These are phyloP conservation scores for Tuber melanosporum DNA, from an alignment of 495 filamentous ascomycete species.

Conservation along the genomic window DNA sequence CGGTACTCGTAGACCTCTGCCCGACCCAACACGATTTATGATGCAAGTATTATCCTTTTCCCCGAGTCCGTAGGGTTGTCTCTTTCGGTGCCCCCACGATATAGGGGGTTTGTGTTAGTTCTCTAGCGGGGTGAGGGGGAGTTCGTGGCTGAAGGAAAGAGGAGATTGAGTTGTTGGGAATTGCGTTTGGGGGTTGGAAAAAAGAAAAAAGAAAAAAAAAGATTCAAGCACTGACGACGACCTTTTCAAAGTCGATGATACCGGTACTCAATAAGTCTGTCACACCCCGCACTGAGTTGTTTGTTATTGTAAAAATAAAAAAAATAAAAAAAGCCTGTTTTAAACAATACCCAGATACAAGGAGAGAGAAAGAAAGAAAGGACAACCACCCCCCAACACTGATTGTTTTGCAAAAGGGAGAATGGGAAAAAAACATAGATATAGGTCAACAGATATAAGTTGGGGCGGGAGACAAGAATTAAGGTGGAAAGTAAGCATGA, in stretches of 20 bases:
- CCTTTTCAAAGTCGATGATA: background rate
- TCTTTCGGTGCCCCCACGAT: no score
- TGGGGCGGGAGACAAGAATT: background rate
- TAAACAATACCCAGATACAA: conserved; percentile 27
- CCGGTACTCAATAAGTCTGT: conserved; percentile 12
- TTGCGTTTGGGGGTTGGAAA: background rate
- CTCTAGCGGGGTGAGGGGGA: background rate
- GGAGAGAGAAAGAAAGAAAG: conserved; percentile 9
- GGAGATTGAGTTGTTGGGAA: background rate
- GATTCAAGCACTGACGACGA: background rate
- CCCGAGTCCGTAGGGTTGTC: no score
- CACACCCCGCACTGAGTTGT: background rate
- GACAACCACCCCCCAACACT: background rate
- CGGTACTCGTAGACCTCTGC: no score
- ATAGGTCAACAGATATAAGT: conserved; percentile 9
- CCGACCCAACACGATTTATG: no score
- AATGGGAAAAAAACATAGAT: background rate
- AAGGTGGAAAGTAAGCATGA: background rate
- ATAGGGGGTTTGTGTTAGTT: background rate
- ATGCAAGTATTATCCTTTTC: no score
- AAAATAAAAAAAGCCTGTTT: conserved; percentile 24
- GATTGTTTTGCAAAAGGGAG: background rate
- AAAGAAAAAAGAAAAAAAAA: background rate
- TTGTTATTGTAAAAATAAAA: conserved; percentile 13
- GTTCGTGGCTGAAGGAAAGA: background rate